Evolutionary conservation across 2,329 filamentous ascomycete species (phyloP), one percentile per base, ranked within the genome.

Genomic region (Fusarium mangiferae): DNA sequence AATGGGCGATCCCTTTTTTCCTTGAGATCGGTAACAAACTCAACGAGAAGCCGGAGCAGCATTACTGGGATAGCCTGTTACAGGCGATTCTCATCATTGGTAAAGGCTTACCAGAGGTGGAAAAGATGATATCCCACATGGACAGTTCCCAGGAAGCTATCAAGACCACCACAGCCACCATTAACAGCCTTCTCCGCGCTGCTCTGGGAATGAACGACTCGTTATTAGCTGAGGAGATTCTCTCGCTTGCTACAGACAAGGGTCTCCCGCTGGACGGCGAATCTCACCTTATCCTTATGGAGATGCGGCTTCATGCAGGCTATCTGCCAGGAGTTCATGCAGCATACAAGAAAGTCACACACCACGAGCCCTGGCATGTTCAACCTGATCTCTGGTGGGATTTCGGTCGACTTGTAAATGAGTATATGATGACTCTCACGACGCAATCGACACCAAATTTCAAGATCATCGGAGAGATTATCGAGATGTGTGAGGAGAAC

Each of bases 121-220:
- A 80, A 46, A 75, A 66, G 26, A 94, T 80, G 91, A 94, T 79
- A 87, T 95, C 68, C 88, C 89, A 91, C 73, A 94, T 95, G 90
- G 89, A 96, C 67, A 85, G 89, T 48, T 86, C 91, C 26, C 81
- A 87, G 64, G 80, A 85, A 63, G 83, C 84, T 22, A 75, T 87
- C 7, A 81, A 85, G 12, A 90, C 94, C 1, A 91, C 94, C 62
- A 91, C 91, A 12, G 83, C 87, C 7, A 94, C 93, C 11, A 90
- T 98, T 77, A 97, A 98, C 78, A 84, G 86, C 11, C 86, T 98
- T 33, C 87, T 98, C 24, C 88, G 90, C 60, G 90, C 91, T 65
- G 93, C 94, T 15, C 91, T 92, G 72, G 88, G 89, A n/a, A 87
- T 88, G 62, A 86, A 91, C 17, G 91, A 97, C 76, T 87, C 90